These are phyloP conservation scores for Nepenthes gracilis DNA, from an alignment of 148 eudicot species.

Conservation along the genomic window DNA sequence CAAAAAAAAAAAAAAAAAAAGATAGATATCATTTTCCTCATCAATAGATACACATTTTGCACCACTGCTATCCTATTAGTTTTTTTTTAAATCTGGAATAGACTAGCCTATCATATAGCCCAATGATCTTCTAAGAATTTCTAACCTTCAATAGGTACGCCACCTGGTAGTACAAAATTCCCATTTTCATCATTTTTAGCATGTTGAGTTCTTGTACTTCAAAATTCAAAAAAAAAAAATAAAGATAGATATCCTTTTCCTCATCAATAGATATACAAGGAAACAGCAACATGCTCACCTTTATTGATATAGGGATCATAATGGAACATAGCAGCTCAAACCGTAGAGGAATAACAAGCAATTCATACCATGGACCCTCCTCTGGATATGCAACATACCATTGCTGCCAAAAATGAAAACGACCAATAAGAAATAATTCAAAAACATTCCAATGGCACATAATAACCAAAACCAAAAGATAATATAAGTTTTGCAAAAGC, in stretches of 20 bases:
- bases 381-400: constrained; percentile 90
- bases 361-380: constrained; percentile 91
- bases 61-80: neutral
- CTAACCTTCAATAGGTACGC: too few species aligned
- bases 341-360: constrained; percentile 81
- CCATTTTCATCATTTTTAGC: too few species aligned
- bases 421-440: constrained; percentile 6
- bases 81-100: neutral
- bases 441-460: neutral
- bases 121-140: too few species aligned
- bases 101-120: too few species aligned
- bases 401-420: constrained; percentile 46
- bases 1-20: neutral
- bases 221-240: neutral
- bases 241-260: neutral
- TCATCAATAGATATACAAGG: neutral
- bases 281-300: constrained; percentile 33
- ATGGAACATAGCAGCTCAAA: constrained; percentile 98
- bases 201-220: too few species aligned
- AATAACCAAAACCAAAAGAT: neutral
- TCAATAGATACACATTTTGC: neutral
- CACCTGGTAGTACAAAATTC: too few species aligned
- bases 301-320: constrained; percentile 98
- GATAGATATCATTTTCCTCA: neutral
- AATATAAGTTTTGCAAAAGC: neutral